Percentiles rank a stretch among this genome's conserved stretches.
These are phyloP conservation scores for Solanum infundibuliforme DNA, from an alignment of 257 asterid species.

Conservation along the genomic window DNA sequence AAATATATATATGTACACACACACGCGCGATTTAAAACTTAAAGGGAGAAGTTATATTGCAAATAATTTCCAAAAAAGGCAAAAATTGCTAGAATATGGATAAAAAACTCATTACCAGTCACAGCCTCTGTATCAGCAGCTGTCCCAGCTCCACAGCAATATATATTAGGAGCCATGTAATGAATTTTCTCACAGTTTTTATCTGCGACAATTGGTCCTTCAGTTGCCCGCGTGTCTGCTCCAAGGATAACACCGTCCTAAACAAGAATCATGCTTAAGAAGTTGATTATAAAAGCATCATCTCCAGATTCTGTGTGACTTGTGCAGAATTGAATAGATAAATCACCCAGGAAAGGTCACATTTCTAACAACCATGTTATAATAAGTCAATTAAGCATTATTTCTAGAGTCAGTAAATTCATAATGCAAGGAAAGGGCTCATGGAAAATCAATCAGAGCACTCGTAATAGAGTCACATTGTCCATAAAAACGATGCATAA, in stretches of 20 bases:
- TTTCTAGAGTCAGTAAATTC: not conserved
- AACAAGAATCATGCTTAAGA: slow-evolving; percentile 11
- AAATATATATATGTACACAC: not conserved
- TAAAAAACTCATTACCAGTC: slow-evolving; percentile 42
- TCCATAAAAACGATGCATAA: not conserved
- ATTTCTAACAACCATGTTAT: not conserved
- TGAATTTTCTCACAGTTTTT: slow-evolving; percentile 97
- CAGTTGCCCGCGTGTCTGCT: slow-evolving; percentile 97
- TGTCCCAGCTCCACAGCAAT: slow-evolving; percentile 86
- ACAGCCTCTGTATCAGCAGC: slow-evolving; percentile 98
- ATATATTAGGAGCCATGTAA: slow-evolving; percentile 78
- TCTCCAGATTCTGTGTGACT: not conserved
- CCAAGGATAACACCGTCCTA: slow-evolving; percentile 98
- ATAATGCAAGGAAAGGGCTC: not conserved
- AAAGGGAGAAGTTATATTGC: not conserved
- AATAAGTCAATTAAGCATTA: not conserved
- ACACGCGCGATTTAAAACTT: not conserved
- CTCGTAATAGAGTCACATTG: not conserved
- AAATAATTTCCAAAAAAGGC: not conserved
- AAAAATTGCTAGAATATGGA: not conserved
- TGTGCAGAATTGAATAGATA: not conserved
- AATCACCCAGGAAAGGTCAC: not conserved
- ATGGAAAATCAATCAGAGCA: not conserved
- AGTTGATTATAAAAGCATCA: not conserved
- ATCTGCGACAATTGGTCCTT: slow-evolving; percentile 98